Evolutionary conservation across 495 filamentous ascomycete genomes (phyloP), one percentile per base, ranked within the genome.

Genomic region (Hyaloscypha variabilis): DNA sequence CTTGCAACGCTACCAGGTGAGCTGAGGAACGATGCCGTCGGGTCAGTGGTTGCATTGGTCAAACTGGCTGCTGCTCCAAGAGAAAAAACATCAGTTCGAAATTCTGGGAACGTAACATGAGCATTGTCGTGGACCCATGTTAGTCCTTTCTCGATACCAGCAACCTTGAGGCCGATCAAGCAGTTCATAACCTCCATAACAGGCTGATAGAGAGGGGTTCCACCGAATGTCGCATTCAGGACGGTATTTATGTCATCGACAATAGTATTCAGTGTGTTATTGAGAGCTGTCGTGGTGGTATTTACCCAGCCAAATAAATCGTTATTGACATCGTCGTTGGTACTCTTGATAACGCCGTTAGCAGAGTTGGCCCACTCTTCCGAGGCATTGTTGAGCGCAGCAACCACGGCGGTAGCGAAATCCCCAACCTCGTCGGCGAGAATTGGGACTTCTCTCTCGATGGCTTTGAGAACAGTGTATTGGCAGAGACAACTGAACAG

Each of bases 121-220:
- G 96, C 93, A 69, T 97, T 73, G 69, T 98, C 89, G 63, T 87
- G 81, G 34, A 96, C 89, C 93, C 93, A 99, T 0, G 91, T 96
- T 0, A 98, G 85, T 10, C 90, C 95, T 68, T 89, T 87, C 73
- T 98, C 82, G 66, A 98, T 83, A 13, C 87, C 79, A 17, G 86
- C 84, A 63, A 94, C 76, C 77, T 94, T 94, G 63, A 92, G 75
- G n/a, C 82, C 86, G 61, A 96, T 83, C 13, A 96, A 72, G 67
- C 93, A 96, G 68, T 90, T 80, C 60, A 93, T 84, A 21, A 96
- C 80, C 5, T 88, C 90, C 49, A 83, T 77, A 53, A 96, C 83
- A 0, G 93, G 90, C 4, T 85, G 82, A 64, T 89, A 82, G 46
- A 96, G 87, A 26, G 91, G 62, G 0, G 96, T 97, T 54, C 84